Evolutionary conservation across 805 yeast species (phyloP).

Genomic region (Saturnispora quitensis): DNA sequence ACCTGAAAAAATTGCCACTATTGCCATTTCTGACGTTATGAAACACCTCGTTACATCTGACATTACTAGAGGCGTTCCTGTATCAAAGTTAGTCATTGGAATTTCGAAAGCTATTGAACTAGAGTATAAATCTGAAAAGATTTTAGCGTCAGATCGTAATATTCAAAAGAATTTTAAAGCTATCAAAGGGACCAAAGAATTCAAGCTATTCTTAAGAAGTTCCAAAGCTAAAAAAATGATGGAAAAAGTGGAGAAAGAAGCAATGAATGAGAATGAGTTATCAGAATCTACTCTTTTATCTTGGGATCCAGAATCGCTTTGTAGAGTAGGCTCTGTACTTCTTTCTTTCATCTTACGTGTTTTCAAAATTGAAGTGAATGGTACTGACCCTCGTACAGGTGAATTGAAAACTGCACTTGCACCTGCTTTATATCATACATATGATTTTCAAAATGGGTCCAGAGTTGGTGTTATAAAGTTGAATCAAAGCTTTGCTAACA

Average conservation of each 20-base stretch:
- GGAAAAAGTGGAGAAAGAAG: conserved; percentile 19
- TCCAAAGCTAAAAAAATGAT: conserved; percentile 22
- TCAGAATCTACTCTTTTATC: conserved; percentile 11
- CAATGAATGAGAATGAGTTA: conserved; percentile 10
- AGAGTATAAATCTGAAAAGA: conserved; percentile 67
- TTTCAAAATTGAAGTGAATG: conserved; percentile 73
- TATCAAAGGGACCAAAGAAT: conserved; percentile 38
- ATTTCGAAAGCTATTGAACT: conserved; percentile 80
- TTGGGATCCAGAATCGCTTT: conserved; percentile 31
- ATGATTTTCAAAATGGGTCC: conserved; percentile 70
- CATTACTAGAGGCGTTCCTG: conserved; percentile 69
- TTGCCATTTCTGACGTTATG: conserved; percentile 74
- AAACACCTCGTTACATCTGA: conserved; percentile 70
- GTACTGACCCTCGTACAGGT: conserved; percentile 73
- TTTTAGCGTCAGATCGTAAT: conserved; percentile 48
- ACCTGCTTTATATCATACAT: conserved; percentile 87
- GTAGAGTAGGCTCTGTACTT: conserved; percentile 76
- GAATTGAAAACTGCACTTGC: conserved; percentile 58
- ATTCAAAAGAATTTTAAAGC: conserved; percentile 43
- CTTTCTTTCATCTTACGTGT: conserved; percentile 68
- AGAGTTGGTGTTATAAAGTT: conserved; percentile 73
- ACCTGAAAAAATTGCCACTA: conserved; percentile 74
- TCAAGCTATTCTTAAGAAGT: conserved; percentile 32
- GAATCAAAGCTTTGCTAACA: conserved; percentile 59
- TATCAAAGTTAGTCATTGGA: conserved; percentile 69